Base-by-base conservation (phyloP, 305 asterid species). In the Plantago coronopus region DNA sequence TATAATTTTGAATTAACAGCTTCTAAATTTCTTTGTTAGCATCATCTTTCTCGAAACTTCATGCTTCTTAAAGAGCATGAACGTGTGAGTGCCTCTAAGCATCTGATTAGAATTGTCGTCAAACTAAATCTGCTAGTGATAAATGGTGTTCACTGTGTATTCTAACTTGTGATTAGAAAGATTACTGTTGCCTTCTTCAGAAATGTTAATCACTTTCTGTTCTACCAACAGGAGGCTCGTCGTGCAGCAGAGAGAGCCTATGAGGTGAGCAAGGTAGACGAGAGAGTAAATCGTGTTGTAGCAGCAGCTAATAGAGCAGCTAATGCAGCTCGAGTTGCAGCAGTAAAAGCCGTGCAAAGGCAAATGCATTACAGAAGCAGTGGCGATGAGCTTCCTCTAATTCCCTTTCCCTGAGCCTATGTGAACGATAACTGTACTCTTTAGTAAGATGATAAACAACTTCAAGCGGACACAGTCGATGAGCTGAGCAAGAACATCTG, bases 301-400 rank as follows among this genome's bases (percentile, higher is more conserved):
- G 75, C 83, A 48, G 78, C 90, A 15, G 95, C 95, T 45, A 87
- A 85, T 66, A 72, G 66, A 68, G 88, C 97, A 25, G 97, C 95
- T 19, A 85, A 81, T 76, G 90, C 96, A 29, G 96, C 96, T 57
- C 77, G 96, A 80, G 96, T 87, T 19, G 93, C 93, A 10, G 95
- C 97, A 9, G 91, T 87, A 2, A 87, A 85, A 68, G 93, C 96
- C 5, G 88, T 83, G 54, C 97, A 90, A 57, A 90, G 78, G 79
- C 94, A 83, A 80, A 87, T 90, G 90, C 94, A 78, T 73, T 85
- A 63, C 66, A 65, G 86, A 59, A 79, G 70, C 74, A 82, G 71
- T 69, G 79, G 83, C 19, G 86, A 81, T 38, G 90, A 90, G 62
- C 67, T 85, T 45, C 87, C 83, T 3, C 54, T 81, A 1, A 57